A percentile compares a stretch with the other conserved stretches of the same genome.
phyloP scores from a whole-genome alignment of 306 rosid species.

The Carpinus fangiana region DNA sequence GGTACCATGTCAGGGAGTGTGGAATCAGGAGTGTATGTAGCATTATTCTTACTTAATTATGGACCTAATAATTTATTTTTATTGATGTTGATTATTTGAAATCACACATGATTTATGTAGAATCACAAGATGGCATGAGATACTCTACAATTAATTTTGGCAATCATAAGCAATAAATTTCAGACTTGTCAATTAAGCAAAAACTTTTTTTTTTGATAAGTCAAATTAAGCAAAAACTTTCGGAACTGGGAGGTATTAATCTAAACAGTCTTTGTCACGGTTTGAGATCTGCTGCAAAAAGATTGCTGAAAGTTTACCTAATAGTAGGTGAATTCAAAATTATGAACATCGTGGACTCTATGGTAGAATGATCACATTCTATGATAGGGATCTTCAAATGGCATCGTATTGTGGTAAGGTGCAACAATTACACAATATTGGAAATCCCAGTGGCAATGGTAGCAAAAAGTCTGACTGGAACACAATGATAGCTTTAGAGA shows the following conservation, averaged over 20 bases:
- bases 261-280: neutral
- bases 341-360: neutral
- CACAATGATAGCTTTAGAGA: too few species aligned
- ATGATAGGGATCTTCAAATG: neutral
- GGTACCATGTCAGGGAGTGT: too few species aligned
- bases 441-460: neutral
- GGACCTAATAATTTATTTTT: neutral
- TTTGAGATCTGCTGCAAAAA: neutral
- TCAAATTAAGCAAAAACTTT: too few species aligned
- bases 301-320: neutral
- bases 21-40: too few species aligned
- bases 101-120: neutral
- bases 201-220: too few species aligned
- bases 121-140: neutral
- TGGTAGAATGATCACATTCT: neutral
- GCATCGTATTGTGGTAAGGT: neutral
- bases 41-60: neutral
- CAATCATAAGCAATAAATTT: neutral
- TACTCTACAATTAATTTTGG: conserved; percentile 3
- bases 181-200: neutral
- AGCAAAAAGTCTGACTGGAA: too few species aligned
- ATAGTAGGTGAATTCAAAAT: neutral
- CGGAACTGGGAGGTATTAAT: too few species aligned
- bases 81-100: neutral
- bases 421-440: neutral